Evolutionary conservation across 106 monocot species (phyloP).

Genomic region (Acanthochlamys bracteata): DNA sequence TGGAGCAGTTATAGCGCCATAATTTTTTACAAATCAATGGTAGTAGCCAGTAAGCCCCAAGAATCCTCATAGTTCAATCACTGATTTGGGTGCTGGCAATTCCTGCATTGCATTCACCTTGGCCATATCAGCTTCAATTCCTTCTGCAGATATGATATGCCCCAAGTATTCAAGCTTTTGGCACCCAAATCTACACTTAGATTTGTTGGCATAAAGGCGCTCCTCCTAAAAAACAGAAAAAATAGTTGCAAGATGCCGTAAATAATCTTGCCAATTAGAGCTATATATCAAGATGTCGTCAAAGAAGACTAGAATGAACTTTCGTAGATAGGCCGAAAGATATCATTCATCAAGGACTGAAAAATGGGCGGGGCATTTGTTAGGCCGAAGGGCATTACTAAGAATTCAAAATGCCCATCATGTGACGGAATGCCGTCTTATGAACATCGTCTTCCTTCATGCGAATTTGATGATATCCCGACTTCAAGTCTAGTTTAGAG

Average conservation of each 20-base stretch:
- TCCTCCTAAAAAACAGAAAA: neutral
- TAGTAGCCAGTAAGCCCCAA: conserved; percentile 13
- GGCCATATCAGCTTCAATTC: neutral
- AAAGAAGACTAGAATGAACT: neutral
- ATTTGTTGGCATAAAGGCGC: neutral
- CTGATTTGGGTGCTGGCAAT: neutral
- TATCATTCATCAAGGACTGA: neutral
- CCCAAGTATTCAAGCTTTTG: neutral
- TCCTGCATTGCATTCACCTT: neutral
- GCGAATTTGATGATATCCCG: conserved; percentile 3
- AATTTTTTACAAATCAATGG: neutral
- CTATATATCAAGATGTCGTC: neutral
- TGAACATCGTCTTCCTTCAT: neutral
- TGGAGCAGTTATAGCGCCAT: neutral
- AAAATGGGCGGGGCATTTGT: neutral
- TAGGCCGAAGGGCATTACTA: neutral
- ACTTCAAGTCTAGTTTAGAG: neutral
- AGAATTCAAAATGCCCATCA: neutral
- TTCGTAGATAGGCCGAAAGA: neutral
- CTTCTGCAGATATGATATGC: neutral
- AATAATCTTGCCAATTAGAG: neutral
- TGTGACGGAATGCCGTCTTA: neutral
- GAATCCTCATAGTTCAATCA: neutral
- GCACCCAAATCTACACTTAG: neutral
- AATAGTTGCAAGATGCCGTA: neutral